Base-by-base conservation (phyloP, 306 rosid genomes). In the Cyclanthera cordifolia region DNA sequence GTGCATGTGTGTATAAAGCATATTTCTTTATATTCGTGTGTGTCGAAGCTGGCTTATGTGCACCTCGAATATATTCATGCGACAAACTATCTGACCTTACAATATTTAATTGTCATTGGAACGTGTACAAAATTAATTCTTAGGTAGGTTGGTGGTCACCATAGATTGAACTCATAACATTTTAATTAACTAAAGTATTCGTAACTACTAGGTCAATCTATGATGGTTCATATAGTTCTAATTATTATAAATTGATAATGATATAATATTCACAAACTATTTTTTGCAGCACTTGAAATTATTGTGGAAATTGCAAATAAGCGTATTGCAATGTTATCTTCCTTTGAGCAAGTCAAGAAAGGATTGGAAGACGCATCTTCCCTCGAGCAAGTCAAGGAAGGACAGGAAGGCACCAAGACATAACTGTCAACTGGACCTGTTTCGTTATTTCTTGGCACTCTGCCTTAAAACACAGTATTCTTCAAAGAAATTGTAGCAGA, bases 271-370 rank as follows among this genome's bases (percentile, higher is more conserved):
- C n/a, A 13, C 27, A 69, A 46, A 37, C 51, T 34, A 49, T 73
- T 32, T 25, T 70, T 28, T 78, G 78, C 86, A 90, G 99, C 96
- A 15, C 80, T 93, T 0, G 96, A 87, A 69, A 79, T 80, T 27
- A 79, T 93, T 1, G 67, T 93, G 73, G 95, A 85, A 78, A 79
- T 93, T 48, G 96, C 95, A 39, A 87, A 93, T 74, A 72, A 79
- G 80, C 91, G 79, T 37, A 79, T 88, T 7, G 79, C 82, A 51
- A 68, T 93, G 79, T 77, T 79, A 27, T 50, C 77, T 68, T 78
- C 83, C 57, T 87, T 78, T 72, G 55, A 85, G 54, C 79, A 79
- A 75, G 82, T 90, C 73, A 82, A 39, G 56, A 80, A 80, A 72
- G 81, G 79, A 73, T 39, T 67, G 70, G 93, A 85, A 45, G 81